phyloP scores from a whole-genome alignment of 2,329 filamentous ascomycete genomes.

The Apiospora aurea region DNA sequence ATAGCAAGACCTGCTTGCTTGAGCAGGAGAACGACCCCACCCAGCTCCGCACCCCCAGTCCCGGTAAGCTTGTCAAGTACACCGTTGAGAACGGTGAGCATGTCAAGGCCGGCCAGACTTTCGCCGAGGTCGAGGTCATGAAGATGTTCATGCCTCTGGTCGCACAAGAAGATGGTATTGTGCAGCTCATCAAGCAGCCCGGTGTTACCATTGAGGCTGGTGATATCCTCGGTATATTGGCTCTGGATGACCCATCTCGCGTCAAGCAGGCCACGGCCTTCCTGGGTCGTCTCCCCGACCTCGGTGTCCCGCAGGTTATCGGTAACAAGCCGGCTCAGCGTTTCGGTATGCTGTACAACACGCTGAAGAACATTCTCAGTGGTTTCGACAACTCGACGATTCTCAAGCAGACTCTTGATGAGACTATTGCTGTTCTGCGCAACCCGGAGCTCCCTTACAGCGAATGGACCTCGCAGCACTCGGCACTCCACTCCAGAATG shows the following conservation, averaged over 20 bases:
- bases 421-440: conserved; percentile 88
- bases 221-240: conserved; percentile 96
- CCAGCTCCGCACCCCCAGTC: conserved; percentile 91
- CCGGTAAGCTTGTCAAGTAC: conserved; percentile 98
- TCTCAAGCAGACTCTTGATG: conserved; percentile 86
- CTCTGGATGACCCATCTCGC: conserved; percentile 91
- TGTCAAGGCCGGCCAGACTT: conserved; percentile 89
- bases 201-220: conserved; percentile 97
- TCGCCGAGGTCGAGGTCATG: conserved; percentile 99
- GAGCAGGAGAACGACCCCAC: conserved; percentile 99
- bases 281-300: conserved; percentile 85
- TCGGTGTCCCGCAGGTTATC: conserved; percentile 85
- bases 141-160: conserved; percentile 99
- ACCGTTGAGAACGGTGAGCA: conserved; percentile 95
- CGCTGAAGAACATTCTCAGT: conserved; percentile 85
- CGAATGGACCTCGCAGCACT: conserved; percentile 95
- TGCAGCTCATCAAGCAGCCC: conserved; percentile 98
- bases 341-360: conserved; percentile 78
- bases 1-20: conserved; percentile 96
- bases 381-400: conserved; percentile 98
- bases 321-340: conserved; percentile 92
- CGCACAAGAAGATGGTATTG: conserved; percentile 91
- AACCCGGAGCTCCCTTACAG: conserved; percentile 92
- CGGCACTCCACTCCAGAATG: conserved; percentile 96
- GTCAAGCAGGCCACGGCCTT: conserved; percentile 97